These are phyloP conservation scores for Neoboletus brunneissimus DNA, from an alignment of 768 basidiomycete genomes.

Conservation along the genomic window DNA sequence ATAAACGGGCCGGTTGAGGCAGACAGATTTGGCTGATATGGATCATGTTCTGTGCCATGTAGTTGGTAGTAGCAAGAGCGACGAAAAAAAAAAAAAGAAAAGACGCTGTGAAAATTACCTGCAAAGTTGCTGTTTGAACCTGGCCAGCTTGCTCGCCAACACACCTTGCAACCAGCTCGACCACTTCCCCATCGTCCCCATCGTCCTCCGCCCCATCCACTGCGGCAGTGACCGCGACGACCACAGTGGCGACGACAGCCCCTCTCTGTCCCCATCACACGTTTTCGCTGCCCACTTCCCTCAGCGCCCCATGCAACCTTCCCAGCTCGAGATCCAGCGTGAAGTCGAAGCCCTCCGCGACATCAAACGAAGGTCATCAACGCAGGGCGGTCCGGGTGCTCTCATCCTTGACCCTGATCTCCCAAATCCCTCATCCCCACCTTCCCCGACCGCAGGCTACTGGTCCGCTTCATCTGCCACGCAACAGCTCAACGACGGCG, in stretches of 20 bases:
- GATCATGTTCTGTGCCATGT: constrained; percentile 22
- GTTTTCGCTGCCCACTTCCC: constrained; percentile 6
- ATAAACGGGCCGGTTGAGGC: constrained; percentile 6
- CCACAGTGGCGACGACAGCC: constrained; percentile 8
- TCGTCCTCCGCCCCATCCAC: constrained; percentile 1
- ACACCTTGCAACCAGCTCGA: neutral
- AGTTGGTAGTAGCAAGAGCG: constrained; percentile 11
- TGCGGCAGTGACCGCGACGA: constrained; percentile 11
- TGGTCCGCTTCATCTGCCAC: constrained; percentile 40
- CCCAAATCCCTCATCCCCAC: constrained; percentile 64
- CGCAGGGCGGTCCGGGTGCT: constrained; percentile 70
- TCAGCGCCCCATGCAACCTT: constrained; percentile 57
- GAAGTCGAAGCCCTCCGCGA: constrained; percentile 85
- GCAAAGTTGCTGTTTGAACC: neutral
- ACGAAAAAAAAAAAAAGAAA: neutral
- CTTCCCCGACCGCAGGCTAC: constrained; percentile 54
- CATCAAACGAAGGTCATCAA: constrained; percentile 78
- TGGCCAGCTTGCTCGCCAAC: constrained; percentile 2
- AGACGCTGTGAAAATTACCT: constrained; percentile 14
- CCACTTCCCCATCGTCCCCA: neutral
- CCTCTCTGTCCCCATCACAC: constrained; percentile 11
- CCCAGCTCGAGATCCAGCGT: constrained; percentile 80
- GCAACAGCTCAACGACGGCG: constrained; percentile 42
- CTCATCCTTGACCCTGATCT: constrained; percentile 91
- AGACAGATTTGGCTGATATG: constrained; percentile 19